Conservation (phyloP, 129 eudicot genomes). For the Flaveria ramosissima region DNA sequence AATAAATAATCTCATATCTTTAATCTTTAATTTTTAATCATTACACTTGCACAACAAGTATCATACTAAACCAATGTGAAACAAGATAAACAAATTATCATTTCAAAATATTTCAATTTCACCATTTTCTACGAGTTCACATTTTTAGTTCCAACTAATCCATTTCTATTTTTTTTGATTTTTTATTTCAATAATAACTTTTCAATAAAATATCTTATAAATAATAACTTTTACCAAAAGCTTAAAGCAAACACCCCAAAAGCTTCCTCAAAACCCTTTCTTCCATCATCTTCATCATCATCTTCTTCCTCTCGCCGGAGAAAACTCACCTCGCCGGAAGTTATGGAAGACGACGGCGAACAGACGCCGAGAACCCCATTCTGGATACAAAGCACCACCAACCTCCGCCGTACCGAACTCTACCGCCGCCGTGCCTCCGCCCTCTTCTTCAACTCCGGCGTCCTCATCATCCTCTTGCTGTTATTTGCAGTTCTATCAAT, state of each 20-base stretch:
- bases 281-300: not conserved
- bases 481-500: constrained; percentile 58
- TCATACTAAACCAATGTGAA: constrained; percentile 1
- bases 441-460: constrained; percentile 69
- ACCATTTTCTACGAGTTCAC: not conserved
- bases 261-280: constrained; percentile 31
- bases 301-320: not conserved
- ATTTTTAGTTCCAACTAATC: not conserved
- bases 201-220: not conserved
- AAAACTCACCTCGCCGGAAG: not conserved
- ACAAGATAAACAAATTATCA: not conserved
- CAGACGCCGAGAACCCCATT: constrained; percentile 56
- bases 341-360: constrained; percentile 68
- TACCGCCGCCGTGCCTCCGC: constrained; percentile 61
- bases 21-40: not conserved
- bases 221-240: constrained; percentile 31
- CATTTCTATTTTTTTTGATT: too few species aligned
- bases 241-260: constrained; percentile 28
- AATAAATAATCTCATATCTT: not conserved
- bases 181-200: not conserved
- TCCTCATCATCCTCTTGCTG: constrained; percentile 50
- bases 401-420: constrained; percentile 57
- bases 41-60: not conserved
- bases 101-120: not conserved
- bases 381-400: constrained; percentile 71